Percentiles rank a stretch among this genome's conserved stretches.
Evolutionary conservation across 2,329 filamentous ascomycete species (phyloP).

Genomic region (Elsinoe ampelina): DNA sequence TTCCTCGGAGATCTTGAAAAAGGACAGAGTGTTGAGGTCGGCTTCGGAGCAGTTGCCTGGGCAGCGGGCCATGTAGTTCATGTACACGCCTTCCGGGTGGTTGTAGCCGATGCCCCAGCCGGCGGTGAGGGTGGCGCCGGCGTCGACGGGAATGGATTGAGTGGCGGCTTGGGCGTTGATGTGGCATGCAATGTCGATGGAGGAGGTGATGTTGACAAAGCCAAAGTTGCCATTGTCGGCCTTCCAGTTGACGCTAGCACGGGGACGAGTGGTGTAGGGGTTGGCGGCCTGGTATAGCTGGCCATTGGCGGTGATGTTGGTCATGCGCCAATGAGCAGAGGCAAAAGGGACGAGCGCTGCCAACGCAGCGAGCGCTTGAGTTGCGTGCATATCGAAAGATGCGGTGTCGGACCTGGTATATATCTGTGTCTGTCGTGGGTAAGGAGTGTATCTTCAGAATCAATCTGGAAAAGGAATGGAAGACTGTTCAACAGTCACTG

Average conservation of each 20-base stretch:
- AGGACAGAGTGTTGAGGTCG: conserved; percentile 46
- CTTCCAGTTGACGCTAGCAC: conserved; percentile 1
- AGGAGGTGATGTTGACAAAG: conserved; percentile 3
- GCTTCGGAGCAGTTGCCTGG: conserved; percentile 45
- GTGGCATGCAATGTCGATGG: conserved; percentile 37
- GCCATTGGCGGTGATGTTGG: conserved; percentile 9
- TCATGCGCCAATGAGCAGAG: conserved; percentile 4
- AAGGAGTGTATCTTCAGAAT: conserved; percentile 1
- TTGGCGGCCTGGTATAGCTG: neutral
- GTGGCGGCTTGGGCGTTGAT: conserved; percentile 43
- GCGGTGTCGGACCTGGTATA: neutral
- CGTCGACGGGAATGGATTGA: conserved; percentile 46
- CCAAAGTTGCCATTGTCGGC: conserved; percentile 9
- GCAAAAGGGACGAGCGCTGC: neutral
- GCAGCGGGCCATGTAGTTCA: conserved; percentile 55
- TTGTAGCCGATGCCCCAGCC: conserved; percentile 59
- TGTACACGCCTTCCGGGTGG: conserved; percentile 53
- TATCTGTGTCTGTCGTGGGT: neutral
- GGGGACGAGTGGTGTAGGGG: conserved; percentile 1
- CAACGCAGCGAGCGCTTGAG: neutral
- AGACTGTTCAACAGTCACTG: conserved; percentile 4
- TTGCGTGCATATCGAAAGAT: neutral
- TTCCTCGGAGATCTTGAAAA: conserved; percentile 54
- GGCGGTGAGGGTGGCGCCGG: conserved; percentile 49
- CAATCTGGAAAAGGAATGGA: conserved; percentile 4